Base-by-base conservation (phyloP, 1,284 basidiomycete species). In the Phylloporus sp. region DNA sequence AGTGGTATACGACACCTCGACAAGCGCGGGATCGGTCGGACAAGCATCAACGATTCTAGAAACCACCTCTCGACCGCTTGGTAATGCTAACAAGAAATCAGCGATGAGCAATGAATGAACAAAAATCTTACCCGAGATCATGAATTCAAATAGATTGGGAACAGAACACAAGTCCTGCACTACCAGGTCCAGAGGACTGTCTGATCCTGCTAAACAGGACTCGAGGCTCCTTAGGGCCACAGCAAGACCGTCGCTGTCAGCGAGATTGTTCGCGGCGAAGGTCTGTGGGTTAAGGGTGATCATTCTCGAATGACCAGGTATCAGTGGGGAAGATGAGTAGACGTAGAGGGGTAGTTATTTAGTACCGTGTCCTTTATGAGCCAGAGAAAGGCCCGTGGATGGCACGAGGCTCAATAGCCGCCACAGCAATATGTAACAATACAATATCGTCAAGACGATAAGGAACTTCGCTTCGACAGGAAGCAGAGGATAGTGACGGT, bases 151-250 rank as follows among this genome's bases (percentile, higher is more conserved):
- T 14, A 80, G 69, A n/a, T 70, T 59, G 0, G 77, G 71, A 23
- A 71, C 35, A 10, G 75, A 70, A 32, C 78, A 70, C 67, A 80
- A 65, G 64, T 80, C 73, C 68, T 75, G 75, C 27, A 76, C 20
- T 66, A 78, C 69, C 72, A 77, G 73, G 66, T 64, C 71, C 77
- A 77, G 71, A 67, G 55, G 61, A 1, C 52, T 29, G 58, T 74
- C 73, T 70, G 77, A 68, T 41, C 64, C 74, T 70, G 66, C 68
- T 74, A 78, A 72, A 70, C 75, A 72, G 68, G 76, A 78, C 73
- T 79, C 70, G 66, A 77, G 70, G 25, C 27, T 66, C 37, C 43
- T 65, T 27, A 68, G 57, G 20, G 76, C 77, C 8, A 60, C 62
- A 52, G 53, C 37, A 27, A 73, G 68, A 23, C 70, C 71, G 15